phyloP scores from a whole-genome alignment of 2,329 filamentous ascomycete genomes.

The Fusarium pseudograminearum region DNA sequence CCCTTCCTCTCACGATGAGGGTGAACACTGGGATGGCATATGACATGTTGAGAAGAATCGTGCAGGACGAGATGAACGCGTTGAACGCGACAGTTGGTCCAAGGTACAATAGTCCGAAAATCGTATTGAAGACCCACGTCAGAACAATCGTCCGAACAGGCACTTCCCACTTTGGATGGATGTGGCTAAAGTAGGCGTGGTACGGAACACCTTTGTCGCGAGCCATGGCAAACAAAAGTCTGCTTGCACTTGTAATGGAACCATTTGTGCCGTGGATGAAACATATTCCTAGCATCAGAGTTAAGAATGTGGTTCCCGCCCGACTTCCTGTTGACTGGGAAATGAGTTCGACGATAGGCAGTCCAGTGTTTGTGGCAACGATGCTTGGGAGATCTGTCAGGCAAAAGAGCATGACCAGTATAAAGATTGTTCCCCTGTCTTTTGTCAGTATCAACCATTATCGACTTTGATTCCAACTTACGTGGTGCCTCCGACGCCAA shows the following conservation, averaged over 20 bases:
- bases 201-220: slow-evolving; percentile 34
- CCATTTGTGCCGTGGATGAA: slow-evolving; percentile 62
- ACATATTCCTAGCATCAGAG: slow-evolving; percentile 57
- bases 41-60: slow-evolving; percentile 39
- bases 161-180: slow-evolving; percentile 28
- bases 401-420: slow-evolving; percentile 58
- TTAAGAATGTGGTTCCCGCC: slow-evolving; percentile 56
- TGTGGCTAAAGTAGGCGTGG: slow-evolving; percentile 31
- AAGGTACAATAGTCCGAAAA: slow-evolving; percentile 37
- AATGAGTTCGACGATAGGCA: slow-evolving; percentile 61
- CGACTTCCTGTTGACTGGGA: slow-evolving; percentile 57
- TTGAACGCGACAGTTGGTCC: slow-evolving; percentile 39
- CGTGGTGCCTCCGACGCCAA: slow-evolving; percentile 58
- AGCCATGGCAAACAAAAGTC: slow-evolving; percentile 55
- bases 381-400: slow-evolving; percentile 54
- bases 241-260: slow-evolving; percentile 57
- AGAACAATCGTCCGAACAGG: slow-evolving; percentile 30
- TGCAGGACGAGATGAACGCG: slow-evolving; percentile 38
- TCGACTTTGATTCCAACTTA: slow-evolving; percentile 38
- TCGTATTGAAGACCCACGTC: slow-evolving; percentile 28
- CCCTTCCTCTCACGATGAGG: slow-evolving; percentile 23
- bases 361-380: slow-evolving; percentile 54
- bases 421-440: slow-evolving; percentile 52
- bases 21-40: slow-evolving; percentile 37
- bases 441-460: neutral